A percentile compares a stretch with the other conserved stretches of the same genome.
Evolutionary conservation across 805 yeast genomes (phyloP).

Genomic region (Candida sanyiensis): DNA sequence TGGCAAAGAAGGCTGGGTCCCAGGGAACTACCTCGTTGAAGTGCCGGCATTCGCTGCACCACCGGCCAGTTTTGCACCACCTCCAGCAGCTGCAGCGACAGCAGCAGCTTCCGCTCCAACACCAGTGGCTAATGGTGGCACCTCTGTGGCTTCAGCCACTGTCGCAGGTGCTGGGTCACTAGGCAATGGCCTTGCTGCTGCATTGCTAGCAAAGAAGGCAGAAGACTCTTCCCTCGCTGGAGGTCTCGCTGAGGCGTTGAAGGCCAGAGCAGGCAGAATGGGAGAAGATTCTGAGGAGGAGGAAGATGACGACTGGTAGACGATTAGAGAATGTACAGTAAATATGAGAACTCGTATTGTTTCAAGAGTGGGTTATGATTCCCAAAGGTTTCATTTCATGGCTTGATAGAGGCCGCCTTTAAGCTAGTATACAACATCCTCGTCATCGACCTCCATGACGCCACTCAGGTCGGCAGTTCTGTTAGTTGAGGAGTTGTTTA

Average conservation of each 20-base stretch:
- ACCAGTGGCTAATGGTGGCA: conserved; percentile 29
- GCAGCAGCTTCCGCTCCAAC: conserved; percentile 36
- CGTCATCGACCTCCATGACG: conserved; percentile 36
- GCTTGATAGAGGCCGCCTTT: no score
- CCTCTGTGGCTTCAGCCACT: conserved; percentile 14
- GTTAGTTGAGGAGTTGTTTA: conserved; percentile 7
- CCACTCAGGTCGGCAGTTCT: conserved; percentile 42
- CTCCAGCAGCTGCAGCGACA: conserved; percentile 16
- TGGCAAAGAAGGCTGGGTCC: conserved; percentile 88
- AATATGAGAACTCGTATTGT: neutral
- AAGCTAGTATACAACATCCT: no score
- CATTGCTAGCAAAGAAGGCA: conserved; percentile 55
- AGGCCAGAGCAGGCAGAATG: conserved; percentile 66
- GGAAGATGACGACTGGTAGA: conserved; percentile 73
- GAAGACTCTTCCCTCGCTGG: conserved; percentile 65
- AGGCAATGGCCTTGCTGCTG: conserved; percentile 62
- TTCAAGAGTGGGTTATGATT: no score
- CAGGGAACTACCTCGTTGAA: conserved; percentile 79
- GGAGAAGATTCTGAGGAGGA: conserved; percentile 60
- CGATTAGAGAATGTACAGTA: conserved; percentile 2
- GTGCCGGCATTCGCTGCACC: conserved; percentile 33
- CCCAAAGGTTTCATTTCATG: no score
- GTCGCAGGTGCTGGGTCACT: conserved; percentile 21
- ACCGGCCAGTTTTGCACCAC: no score
- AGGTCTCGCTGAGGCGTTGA: conserved; percentile 85